A percentile compares a stretch with the other conserved stretches of the same genome.
Evolutionary conservation across 2,329 filamentous ascomycete species (phyloP).

Genomic region (Aspergillus texensis): DNA sequence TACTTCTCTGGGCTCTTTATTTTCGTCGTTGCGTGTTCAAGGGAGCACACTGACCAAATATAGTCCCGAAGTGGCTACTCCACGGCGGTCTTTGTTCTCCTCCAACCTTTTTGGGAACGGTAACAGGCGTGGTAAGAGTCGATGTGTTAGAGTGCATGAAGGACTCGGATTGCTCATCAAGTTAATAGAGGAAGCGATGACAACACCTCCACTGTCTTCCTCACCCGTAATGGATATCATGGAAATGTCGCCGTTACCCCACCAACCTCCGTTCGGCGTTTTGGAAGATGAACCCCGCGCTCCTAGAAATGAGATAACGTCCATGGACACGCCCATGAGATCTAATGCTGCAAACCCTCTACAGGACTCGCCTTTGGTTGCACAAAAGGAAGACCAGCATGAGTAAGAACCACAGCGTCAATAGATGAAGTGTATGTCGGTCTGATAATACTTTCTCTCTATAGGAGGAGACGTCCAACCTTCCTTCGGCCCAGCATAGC

Average conservation of each 20-base stretch:
- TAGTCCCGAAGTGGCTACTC: constrained; percentile 81
- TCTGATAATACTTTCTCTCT: constrained; percentile 22
- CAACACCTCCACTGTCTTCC: constrained; percentile 79
- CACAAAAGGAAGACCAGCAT: constrained; percentile 28
- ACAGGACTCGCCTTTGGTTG: constrained; percentile 42
- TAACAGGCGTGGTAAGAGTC: constrained; percentile 59
- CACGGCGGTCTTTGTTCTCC: constrained; percentile 82
- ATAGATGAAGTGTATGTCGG: neutral
- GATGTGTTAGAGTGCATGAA: constrained; percentile 5
- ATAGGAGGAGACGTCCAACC: constrained; percentile 67
- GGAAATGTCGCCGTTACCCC: constrained; percentile 91
- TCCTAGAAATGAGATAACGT: constrained; percentile 64
- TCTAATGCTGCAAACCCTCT: constrained; percentile 44
- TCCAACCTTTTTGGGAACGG: constrained; percentile 65
- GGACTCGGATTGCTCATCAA: constrained; percentile 14
- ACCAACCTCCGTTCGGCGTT: constrained; percentile 72
- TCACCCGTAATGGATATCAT: constrained; percentile 80
- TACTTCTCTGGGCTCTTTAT: constrained; percentile 18
- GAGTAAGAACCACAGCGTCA: constrained; percentile 37
- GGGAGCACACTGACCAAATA: constrained; percentile 43
- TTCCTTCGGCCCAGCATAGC: constrained; percentile 74
- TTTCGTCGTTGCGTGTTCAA: constrained; percentile 12
- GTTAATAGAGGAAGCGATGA: constrained; percentile 67
- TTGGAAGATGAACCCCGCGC: constrained; percentile 69
- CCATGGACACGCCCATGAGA: constrained; percentile 44